Evolutionary conservation across 257 asterid species (phyloP).

Genomic region (Lavandula angustifolia): DNA sequence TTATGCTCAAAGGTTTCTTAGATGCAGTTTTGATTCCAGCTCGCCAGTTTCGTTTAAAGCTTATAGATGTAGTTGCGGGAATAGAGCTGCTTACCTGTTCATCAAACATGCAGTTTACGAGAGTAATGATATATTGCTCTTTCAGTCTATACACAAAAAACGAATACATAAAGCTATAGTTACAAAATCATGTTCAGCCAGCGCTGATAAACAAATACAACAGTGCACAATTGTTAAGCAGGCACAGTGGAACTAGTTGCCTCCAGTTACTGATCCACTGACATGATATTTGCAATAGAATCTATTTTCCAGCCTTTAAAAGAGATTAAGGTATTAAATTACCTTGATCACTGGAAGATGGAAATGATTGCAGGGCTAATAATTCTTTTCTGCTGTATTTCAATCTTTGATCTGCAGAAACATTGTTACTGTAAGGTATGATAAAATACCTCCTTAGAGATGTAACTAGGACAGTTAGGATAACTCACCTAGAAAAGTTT

Average conservation of each 20-base stretch:
- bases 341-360: conserved; percentile 33
- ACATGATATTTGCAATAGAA: neutral
- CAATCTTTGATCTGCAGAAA: conserved; percentile 79
- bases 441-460: neutral
- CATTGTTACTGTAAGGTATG: conserved; percentile 17
- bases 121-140: too few species aligned
- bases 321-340: conserved; percentile 28
- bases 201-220: conserved; percentile 7
- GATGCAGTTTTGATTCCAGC: too few species aligned
- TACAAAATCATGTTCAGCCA: neutral
- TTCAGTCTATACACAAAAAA: too few species aligned
- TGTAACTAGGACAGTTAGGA: neutral
- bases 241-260: neutral
- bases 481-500: conserved; percentile 52
- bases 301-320: conserved; percentile 1
- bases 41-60: too few species aligned
- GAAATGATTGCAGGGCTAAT: conserved; percentile 46
- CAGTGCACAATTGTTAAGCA: neutral
- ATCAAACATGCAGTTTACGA: too few species aligned
- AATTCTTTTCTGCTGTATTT: conserved; percentile 75
- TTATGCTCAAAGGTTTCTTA: too few species aligned
- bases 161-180: too few species aligned
- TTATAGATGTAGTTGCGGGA: too few species aligned
- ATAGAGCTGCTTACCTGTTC: too few species aligned
- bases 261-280: neutral